Evolutionary conservation across 257 asterid species (phyloP).

Genomic region (Leptodermis oblonga): DNA sequence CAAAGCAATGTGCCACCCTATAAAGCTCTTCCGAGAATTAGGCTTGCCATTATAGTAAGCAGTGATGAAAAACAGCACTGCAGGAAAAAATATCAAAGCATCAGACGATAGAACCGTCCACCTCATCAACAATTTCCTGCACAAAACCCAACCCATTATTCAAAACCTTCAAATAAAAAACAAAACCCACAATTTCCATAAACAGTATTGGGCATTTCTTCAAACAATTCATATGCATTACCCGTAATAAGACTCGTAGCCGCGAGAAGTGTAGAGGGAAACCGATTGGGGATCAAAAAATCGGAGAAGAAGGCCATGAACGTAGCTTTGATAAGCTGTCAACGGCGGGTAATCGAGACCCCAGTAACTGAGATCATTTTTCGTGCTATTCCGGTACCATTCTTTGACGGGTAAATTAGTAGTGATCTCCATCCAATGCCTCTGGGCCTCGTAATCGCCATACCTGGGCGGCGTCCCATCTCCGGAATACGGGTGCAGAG

Average conservation of each 20-base stretch:
- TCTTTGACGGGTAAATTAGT: conserved; percentile 67
- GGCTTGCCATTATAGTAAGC: conserved; percentile 49
- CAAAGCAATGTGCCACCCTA: conserved; percentile 72
- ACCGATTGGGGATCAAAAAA: conserved; percentile 74
- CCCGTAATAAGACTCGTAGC: conserved; percentile 91
- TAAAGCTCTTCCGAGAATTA: conserved; percentile 30
- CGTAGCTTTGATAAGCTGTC: conserved; percentile 86
- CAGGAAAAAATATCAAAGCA: conserved; percentile 87
- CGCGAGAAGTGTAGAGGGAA: conserved; percentile 53
- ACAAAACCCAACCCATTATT: conserved; percentile 28
- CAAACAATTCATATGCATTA: conserved; percentile 22
- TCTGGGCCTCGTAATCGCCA: conserved; percentile 97
- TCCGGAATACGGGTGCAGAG: conserved; percentile 90
- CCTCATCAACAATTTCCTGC: conserved; percentile 99
- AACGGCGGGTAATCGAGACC: conserved; percentile 97
- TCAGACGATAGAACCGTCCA: conserved; percentile 95
- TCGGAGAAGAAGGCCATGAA: conserved; percentile 59
- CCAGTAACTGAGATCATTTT: conserved; percentile 80
- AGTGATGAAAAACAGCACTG: conserved; percentile 59
- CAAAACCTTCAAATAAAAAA: conserved; percentile 14
- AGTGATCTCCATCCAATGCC: conserved; percentile 99
- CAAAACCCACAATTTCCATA: background rate
- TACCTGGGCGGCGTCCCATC: conserved; percentile 76
- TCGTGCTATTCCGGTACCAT: conserved; percentile 76
- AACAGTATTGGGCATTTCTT: background rate